Evolutionary conservation across 257 asterid species (phyloP).

Genomic region (Fraxinus americana): DNA sequence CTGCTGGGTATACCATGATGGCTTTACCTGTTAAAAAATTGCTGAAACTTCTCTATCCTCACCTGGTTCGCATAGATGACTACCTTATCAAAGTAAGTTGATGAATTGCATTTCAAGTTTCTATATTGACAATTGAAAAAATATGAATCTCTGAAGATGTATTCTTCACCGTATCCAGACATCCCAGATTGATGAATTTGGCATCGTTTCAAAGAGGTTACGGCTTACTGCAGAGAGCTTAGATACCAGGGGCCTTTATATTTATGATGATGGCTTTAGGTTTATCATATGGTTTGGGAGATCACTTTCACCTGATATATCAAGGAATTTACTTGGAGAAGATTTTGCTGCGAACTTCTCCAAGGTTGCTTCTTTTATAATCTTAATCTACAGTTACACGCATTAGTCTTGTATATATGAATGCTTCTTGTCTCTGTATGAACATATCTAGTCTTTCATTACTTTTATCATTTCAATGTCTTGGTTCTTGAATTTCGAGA

Average conservation of each 20-base stretch:
- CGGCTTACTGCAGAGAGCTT: conserved; percentile 86
- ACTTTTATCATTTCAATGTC: neutral
- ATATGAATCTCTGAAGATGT: conserved; percentile 25
- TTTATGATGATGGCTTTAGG: conserved; percentile 87
- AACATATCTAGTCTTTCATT: conserved; percentile 14
- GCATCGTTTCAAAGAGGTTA: conserved; percentile 54
- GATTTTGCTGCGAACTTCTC: conserved; percentile 73
- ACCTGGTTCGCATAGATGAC: conserved; percentile 64
- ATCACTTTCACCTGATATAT: conserved; percentile 76
- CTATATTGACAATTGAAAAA: conserved; percentile 21
- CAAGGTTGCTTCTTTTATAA: conserved; percentile 51
- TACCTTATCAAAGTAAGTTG: conserved; percentile 54
- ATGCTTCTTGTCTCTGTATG: neutral
- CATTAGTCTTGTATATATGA: neutral
- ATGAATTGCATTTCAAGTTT: conserved; percentile 7
- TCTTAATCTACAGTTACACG: neutral
- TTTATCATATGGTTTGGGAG: conserved; percentile 93
- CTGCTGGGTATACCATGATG: conserved; percentile 78
- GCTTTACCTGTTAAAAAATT: conserved; percentile 69
- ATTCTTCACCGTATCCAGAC: conserved; percentile 28
- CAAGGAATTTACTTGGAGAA: conserved; percentile 73
- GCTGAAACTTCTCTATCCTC: conserved; percentile 84
- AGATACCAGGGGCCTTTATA: conserved; percentile 84
- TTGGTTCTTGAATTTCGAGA: neutral
- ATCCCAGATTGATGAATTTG: conserved; percentile 51